Evolutionary conservation across 495 filamentous ascomycete genomes (phyloP).

Genomic region (Tuber aestivum): DNA sequence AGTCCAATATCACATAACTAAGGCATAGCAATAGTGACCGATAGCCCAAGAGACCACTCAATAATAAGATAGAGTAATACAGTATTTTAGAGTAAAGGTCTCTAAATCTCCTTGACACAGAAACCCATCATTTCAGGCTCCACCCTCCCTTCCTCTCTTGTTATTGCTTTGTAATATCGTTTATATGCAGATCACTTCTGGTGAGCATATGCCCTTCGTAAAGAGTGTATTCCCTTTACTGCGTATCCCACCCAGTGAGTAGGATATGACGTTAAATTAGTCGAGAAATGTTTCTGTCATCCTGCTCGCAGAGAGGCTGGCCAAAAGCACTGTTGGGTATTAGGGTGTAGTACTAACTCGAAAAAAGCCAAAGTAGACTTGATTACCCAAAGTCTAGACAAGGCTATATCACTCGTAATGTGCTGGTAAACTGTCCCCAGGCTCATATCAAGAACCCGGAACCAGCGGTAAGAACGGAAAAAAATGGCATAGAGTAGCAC

Average conservation of each 20-base stretch:
- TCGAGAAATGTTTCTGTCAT: not conserved
- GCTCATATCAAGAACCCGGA: no score
- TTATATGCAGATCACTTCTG: not conserved
- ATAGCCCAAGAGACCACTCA: not conserved
- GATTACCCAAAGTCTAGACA: not conserved
- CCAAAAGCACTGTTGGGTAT: not conserved
- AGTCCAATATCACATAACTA: not conserved
- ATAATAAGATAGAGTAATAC: not conserved
- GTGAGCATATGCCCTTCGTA: not conserved
- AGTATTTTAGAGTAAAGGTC: not conserved
- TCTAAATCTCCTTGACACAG: not conserved
- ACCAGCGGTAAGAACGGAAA: not conserved
- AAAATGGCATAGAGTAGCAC: no score
- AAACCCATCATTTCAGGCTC: no score
- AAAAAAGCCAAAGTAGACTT: not conserved
- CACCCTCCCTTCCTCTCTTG: not conserved
- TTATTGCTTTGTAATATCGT: not conserved
- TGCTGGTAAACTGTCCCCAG: no score
- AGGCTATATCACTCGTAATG: not conserved
- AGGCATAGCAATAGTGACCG: not conserved
- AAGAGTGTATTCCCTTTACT: not conserved
- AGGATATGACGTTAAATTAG: not conserved
- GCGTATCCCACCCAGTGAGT: not conserved
- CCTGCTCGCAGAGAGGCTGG: not conserved
- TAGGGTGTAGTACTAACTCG: not conserved